phyloP scores from a whole-genome alignment of 352 stramenopile species.

The Globisporangium uncinulatum region DNA sequence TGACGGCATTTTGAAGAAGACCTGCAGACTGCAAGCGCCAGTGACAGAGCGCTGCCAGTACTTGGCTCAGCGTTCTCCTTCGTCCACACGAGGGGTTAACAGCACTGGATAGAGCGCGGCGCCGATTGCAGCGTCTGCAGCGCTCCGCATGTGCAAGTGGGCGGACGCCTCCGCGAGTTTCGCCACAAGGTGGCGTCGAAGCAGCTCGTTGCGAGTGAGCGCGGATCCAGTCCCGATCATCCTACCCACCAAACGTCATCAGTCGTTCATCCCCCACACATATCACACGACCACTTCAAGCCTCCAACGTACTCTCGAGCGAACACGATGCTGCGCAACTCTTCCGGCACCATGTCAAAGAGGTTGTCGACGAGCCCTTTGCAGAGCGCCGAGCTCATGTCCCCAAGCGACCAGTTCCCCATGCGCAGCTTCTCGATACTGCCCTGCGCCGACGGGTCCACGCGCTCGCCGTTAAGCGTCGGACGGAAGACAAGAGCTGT shows the following conservation, averaged over 20 bases:
- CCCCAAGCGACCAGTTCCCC: constrained; percentile 64
- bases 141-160: constrained; percentile 37
- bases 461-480: constrained; percentile 65
- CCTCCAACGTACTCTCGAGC: constrained; percentile 34
- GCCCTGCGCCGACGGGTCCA: constrained; percentile 26
- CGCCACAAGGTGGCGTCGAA: constrained; percentile 43
- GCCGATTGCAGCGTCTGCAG: constrained; percentile 49
- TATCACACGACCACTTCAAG: background rate
- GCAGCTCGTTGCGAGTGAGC: constrained; percentile 51
- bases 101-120: constrained; percentile 38
- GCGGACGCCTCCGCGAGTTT: constrained; percentile 25
- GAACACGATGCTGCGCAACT: constrained; percentile 25
- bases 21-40: too few species aligned
- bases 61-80: background rate
- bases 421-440: constrained; percentile 44
- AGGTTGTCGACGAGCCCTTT: constrained; percentile 69
- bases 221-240: constrained; percentile 75
- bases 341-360: constrained; percentile 51
- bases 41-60: too few species aligned
- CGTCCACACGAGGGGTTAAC: background rate
- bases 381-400: constrained; percentile 63
- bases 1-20: too few species aligned
- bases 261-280: background rate
- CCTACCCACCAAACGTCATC: constrained; percentile 16
- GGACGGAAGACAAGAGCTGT: constrained; percentile 57